phyloP scores from a whole-genome alignment of 805 yeast genomes.

The Candida endomychidarum region DNA sequence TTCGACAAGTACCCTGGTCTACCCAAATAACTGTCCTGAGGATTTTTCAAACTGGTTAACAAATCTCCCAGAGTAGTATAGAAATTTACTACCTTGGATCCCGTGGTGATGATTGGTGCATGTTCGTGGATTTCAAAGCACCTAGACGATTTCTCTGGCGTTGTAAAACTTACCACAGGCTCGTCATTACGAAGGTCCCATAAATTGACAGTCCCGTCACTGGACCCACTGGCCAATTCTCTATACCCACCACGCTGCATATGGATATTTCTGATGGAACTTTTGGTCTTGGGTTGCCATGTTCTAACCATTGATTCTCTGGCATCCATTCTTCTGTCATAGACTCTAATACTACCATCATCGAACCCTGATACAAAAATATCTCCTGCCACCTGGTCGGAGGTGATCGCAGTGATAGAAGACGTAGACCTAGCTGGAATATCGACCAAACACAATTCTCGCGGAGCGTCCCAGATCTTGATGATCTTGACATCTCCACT shows the following conservation, averaged over 20 bases:
- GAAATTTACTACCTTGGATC: constrained; percentile 72
- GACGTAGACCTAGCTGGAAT: constrained; percentile 90
- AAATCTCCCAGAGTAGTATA: constrained; percentile 86
- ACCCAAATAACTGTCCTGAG: constrained; percentile 44
- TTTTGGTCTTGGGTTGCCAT: constrained; percentile 52
- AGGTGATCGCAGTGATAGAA: constrained; percentile 83
- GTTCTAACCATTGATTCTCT: constrained; percentile 81
- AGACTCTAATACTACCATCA: constrained; percentile 85
- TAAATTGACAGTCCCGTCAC: constrained; percentile 77
- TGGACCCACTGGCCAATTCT: constrained; percentile 79
- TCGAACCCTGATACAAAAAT: constrained; percentile 88
- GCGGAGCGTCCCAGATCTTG: constrained; percentile 94
- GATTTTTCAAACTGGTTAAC: constrained; percentile 58
- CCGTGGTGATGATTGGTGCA: constrained; percentile 91
- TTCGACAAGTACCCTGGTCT: constrained; percentile 59
- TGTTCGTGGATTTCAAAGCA: constrained; percentile 89
- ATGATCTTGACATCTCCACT: constrained; percentile 95
- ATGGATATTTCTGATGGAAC: constrained; percentile 71
- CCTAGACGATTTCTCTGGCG: constrained; percentile 55
- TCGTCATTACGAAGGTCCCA: constrained; percentile 86
- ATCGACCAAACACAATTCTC: constrained; percentile 82
- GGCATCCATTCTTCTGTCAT: constrained; percentile 83
- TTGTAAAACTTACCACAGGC: constrained; percentile 67
- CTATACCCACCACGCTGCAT: constrained; percentile 97
- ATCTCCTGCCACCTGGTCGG: constrained; percentile 95